These are phyloP conservation scores for Hypoxylon sp. DNA, from an alignment of 2,329 filamentous ascomycete species.

Conservation along the genomic window DNA sequence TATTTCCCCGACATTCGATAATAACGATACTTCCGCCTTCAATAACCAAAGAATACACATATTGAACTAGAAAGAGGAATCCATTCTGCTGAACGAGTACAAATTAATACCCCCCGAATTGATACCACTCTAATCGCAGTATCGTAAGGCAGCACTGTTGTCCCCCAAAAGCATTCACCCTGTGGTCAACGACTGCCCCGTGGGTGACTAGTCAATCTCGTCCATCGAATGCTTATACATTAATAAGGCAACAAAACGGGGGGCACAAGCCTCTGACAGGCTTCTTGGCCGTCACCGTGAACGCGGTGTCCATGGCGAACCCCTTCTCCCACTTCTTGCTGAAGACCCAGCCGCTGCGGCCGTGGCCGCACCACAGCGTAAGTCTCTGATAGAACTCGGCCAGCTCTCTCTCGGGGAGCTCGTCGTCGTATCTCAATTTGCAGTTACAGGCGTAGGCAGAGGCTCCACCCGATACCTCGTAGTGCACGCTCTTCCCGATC, in stretches of 20 bases:
- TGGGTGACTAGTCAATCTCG: background rate
- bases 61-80: background rate
- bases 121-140: background rate
- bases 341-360: constrained; percentile 34
- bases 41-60: background rate
- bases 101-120: background rate
- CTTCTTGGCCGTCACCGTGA: background rate
- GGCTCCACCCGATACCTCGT: background rate
- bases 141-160: background rate
- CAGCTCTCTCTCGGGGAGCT: constrained; percentile 17
- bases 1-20: background rate
- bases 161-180: background rate
- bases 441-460: constrained; percentile 34
- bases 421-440: constrained; percentile 17
- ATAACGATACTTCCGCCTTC: background rate
- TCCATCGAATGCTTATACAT: background rate
- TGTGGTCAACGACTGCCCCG: background rate
- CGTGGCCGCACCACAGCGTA: constrained; percentile 8
- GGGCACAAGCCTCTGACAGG: constrained; percentile 22
- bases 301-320: background rate
- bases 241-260: background rate
- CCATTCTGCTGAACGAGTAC: background rate
- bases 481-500: background rate
- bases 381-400: constrained; percentile 32
- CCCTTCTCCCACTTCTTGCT: constrained; percentile 39